Conservation (phyloP, 257 asterid species). For the Cruciata laevipes region DNA sequence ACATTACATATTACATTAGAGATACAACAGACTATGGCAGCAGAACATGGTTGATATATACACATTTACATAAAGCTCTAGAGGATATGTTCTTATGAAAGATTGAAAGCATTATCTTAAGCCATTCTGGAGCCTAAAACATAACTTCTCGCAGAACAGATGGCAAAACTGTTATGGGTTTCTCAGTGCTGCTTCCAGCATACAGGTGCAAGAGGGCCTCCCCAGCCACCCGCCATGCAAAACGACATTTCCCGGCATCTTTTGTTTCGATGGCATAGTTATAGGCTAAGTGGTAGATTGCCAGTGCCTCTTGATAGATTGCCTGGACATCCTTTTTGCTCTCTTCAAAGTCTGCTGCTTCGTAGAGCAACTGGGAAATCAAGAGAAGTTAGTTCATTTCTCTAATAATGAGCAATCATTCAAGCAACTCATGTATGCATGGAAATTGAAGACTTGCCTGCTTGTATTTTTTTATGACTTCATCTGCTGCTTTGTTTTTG, state of each 20-base stretch:
- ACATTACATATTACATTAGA: background rate
- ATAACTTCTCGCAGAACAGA: constrained; percentile 47
- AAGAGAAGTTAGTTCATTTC: background rate
- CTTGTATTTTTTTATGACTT: constrained; percentile 53
- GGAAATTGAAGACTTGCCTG: constrained; percentile 29
- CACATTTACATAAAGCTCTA: background rate
- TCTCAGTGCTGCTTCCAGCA: constrained; percentile 38
- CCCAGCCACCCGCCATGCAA: constrained; percentile 80
- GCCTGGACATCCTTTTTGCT: constrained; percentile 26
- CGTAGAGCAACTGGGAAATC: constrained; percentile 53
- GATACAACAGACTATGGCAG: background rate
- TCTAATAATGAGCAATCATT: background rate
- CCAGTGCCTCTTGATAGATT: constrained; percentile 52
- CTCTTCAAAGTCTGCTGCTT: constrained; percentile 50
- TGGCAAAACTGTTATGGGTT: constrained; percentile 33
- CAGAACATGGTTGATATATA: background rate
- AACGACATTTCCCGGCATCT: constrained; percentile 35
- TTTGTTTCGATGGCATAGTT: constrained; percentile 22
- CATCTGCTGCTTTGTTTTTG: constrained; percentile 37
- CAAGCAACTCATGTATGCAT: background rate
- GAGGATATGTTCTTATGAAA: too few relatives aligned
- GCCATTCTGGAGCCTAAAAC: constrained; percentile 10
- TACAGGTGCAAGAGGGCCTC: constrained; percentile 41
- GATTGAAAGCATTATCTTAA: too few relatives aligned
- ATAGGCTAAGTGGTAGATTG: constrained; percentile 49